These are phyloP conservation scores for Fusarium succisae DNA, from an alignment of 2,329 filamentous ascomycete genomes.

Conservation along the genomic window DNA sequence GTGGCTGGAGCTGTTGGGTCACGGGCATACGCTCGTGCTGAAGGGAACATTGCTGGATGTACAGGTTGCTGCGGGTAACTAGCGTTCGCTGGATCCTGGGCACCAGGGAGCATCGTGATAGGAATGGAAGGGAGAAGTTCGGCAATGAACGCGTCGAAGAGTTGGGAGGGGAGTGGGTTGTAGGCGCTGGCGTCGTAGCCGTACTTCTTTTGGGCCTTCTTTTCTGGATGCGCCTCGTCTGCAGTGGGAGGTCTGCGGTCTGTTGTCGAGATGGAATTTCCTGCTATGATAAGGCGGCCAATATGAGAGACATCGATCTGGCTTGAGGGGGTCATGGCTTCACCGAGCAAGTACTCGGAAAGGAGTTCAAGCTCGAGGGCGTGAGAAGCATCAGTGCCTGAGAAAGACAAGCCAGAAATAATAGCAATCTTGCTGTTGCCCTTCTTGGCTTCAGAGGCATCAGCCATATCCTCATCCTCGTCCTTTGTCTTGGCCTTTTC, in stretches of 20 bases:
- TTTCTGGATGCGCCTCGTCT: slow-evolving; percentile 55
- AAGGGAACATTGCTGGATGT: slow-evolving; percentile 90
- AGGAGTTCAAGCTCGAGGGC: slow-evolving; percentile 80
- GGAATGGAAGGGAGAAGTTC: slow-evolving; percentile 86
- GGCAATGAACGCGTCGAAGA: slow-evolving; percentile 84
- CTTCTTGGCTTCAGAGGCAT: slow-evolving; percentile 45
- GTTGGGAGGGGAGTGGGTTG: slow-evolving; percentile 84
- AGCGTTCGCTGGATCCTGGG: slow-evolving; percentile 85
- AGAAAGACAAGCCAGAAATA: slow-evolving; percentile 87
- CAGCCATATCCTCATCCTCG: slow-evolving; percentile 68
- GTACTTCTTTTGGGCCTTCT: slow-evolving; percentile 77
- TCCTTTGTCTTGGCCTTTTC: slow-evolving; percentile 52
- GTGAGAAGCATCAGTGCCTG: slow-evolving; percentile 75
- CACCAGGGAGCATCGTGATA: slow-evolving; percentile 87
- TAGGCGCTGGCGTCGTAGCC: slow-evolving; percentile 92
- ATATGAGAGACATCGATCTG: slow-evolving; percentile 74
- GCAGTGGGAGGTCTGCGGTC: slow-evolving; percentile 46
- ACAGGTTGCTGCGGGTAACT: slow-evolving; percentile 93
- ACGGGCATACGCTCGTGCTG: slow-evolving; percentile 73
- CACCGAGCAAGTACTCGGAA: slow-evolving; percentile 87
- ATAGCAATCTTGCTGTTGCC: slow-evolving; percentile 78
- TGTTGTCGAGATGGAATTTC: slow-evolving; percentile 84
- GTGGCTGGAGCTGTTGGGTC: slow-evolving; percentile 50
- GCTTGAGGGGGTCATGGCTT: slow-evolving; percentile 69
- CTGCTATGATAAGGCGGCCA: slow-evolving; percentile 87